A percentile compares a stretch with the other conserved stretches of the same genome.
These are phyloP conservation scores for Fusarium metavorans DNA, from an alignment of 2,329 filamentous ascomycete genomes.

Conservation along the genomic window DNA sequence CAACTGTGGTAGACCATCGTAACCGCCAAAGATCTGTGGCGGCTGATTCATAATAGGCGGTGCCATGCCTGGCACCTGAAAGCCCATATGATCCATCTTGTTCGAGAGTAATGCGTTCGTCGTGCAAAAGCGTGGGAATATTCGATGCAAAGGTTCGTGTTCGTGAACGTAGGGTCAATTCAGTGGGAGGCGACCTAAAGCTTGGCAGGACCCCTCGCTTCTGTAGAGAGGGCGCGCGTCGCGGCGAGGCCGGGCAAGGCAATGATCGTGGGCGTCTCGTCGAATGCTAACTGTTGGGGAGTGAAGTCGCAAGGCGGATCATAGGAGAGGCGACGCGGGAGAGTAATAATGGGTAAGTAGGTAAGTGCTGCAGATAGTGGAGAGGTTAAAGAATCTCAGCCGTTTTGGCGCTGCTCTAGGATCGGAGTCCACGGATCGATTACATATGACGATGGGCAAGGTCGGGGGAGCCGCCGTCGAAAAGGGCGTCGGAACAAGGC, in stretches of 20 bases:
- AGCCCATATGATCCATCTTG: conserved; percentile 63
- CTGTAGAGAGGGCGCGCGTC: conserved; percentile 8
- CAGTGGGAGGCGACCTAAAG: conserved; percentile 6
- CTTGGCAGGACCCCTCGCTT: conserved; percentile 1
- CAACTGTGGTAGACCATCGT: conserved; percentile 70
- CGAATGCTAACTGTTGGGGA: not conserved
- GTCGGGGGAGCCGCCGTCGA: conserved; percentile 13
- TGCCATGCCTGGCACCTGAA: conserved; percentile 69
- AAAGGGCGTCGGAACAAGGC: not conserved
- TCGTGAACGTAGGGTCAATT: conserved; percentile 27
- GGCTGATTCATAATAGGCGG: conserved; percentile 74
- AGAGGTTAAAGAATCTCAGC: conserved; percentile 28
- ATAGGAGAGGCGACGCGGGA: conserved; percentile 1
- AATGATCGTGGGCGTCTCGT: not conserved
- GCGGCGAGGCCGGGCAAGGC: conserved; percentile 3
- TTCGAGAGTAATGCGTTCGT: not conserved
- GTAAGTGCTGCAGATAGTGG: conserved; percentile 9
- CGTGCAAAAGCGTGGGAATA: not conserved
- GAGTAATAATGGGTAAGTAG: not conserved
- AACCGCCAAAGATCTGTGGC: conserved; percentile 76
- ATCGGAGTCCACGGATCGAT: conserved; percentile 35
- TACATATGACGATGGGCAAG: conserved; percentile 28
- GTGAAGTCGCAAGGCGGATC: conserved; percentile 7
- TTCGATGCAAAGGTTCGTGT: conserved; percentile 6
- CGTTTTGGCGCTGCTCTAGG: conserved; percentile 33